Evolutionary conservation across 495 filamentous ascomycete genomes (phyloP), one percentile per base, ranked within the genome.

Genomic region (Penicillium steckii): DNA sequence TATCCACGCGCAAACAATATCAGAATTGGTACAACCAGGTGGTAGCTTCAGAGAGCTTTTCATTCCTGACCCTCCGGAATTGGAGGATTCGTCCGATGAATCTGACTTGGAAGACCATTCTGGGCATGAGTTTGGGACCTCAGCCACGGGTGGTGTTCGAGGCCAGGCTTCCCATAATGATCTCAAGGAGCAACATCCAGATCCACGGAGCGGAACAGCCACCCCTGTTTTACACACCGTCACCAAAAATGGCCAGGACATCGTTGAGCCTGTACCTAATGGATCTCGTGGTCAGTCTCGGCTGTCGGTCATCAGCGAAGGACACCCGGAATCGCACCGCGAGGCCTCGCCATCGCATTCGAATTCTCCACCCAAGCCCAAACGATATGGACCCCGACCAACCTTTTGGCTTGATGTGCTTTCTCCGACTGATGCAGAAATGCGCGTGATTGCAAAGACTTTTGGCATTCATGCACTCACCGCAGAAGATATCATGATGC

Each of bases 371-470:
- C 40, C 57, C 8, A 85, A 86, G 53, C 75, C 80, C 4, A 85
- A 82, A 57, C 79, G 83, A 41, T 96, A 89, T 65, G 94, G 94
- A 3, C 86, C 94, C 24, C 85, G 92, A 10, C 95, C 95, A 8
- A 89, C 90, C 2, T 98, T 91, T 77, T 98, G 94, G 94, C 80
- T 98, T 0, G 95, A 98, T 65, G 84, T 96, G 26, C 77, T 94
- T 8, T 89, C 84, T 19, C 94, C 94, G 3, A 97, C 92, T 5
- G 90, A 95, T 46, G 81, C 84, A 9, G 94, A 98, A 70, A 95
- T 97, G 89, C 87, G 87, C 51, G 84, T 94, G 25, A 76, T 98
- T 18, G 85, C 91, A 30, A 95, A 95, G 64, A 83, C 93, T 0
- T 98, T 98, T 35, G 48, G 45, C 2, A 95, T 97, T 44, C 93